These are phyloP conservation scores for Phytophthora palmivora DNA, from an alignment of 352 stramenopile genomes.

Conservation along the genomic window DNA sequence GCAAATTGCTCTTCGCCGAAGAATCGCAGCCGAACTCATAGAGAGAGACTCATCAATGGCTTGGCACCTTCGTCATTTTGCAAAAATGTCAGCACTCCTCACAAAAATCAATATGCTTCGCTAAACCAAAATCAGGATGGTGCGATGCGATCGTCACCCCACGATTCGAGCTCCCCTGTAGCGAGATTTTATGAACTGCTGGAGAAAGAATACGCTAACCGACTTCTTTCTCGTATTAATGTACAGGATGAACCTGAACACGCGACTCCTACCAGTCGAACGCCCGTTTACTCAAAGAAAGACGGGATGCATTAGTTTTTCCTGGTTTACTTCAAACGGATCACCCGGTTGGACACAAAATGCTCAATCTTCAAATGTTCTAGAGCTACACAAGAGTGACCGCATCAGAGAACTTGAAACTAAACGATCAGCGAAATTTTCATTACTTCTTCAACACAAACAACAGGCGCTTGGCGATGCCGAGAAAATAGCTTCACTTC, in stretches of 20 bases:
- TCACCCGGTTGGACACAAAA: slow-evolving; percentile 6
- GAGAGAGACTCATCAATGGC: slow-evolving; percentile 46
- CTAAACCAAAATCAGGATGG: slow-evolving; percentile 13
- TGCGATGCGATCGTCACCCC: neutral
- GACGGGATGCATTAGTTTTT: slow-evolving; percentile 11
- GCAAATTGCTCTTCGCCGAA: slow-evolving; percentile 37
- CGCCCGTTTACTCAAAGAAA: slow-evolving; percentile 11
- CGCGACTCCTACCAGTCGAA: slow-evolving; percentile 4
- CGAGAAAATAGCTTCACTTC: slow-evolving; percentile 54
- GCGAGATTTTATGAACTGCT: slow-evolving; percentile 52
- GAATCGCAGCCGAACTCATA: slow-evolving; percentile 44
- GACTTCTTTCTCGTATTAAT: slow-evolving; percentile 4
- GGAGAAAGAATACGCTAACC: slow-evolving; percentile 31
- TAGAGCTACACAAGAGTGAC: slow-evolving; percentile 57
- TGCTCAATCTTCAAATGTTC: slow-evolving; percentile 1
- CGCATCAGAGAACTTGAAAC: slow-evolving; percentile 66
- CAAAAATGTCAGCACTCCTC: slow-evolving; percentile 18
- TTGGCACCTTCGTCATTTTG: slow-evolving; percentile 40
- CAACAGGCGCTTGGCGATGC: slow-evolving; percentile 65
- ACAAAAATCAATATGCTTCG: slow-evolving; percentile 3
- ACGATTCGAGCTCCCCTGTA: slow-evolving; percentile 27
- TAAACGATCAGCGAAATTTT: slow-evolving; percentile 58
- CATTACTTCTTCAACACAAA: slow-evolving; percentile 59
- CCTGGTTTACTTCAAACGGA: slow-evolving; percentile 12
- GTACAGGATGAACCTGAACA: slow-evolving; percentile 19